These are phyloP conservation scores for Parasitella parasitica DNA, from an alignment of 371 early-diverging fungal genomes.

Conservation along the genomic window DNA sequence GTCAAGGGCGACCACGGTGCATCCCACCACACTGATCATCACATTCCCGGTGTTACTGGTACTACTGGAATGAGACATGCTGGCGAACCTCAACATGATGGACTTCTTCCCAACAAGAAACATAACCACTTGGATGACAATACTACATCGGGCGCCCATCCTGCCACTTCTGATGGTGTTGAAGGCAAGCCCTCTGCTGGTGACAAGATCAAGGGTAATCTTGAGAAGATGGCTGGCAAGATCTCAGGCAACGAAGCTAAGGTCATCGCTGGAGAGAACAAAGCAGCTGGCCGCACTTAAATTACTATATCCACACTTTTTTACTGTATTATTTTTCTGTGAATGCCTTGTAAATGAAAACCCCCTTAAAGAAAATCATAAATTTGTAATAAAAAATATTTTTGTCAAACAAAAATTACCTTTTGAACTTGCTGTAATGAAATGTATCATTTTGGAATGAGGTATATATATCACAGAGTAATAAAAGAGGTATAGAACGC, in stretches of 20 bases:
- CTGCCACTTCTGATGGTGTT: not conserved
- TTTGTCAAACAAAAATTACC: too few relatives aligned
- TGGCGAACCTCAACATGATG: constrained; percentile 9
- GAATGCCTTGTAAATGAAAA: not conserved
- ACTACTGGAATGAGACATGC: constrained; percentile 2
- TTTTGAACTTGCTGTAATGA: too few relatives aligned
- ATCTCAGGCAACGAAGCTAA: constrained; percentile 27
- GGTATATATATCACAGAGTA: too few relatives aligned
- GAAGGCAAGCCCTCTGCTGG: constrained; percentile 8
- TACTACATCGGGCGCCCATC: not conserved
- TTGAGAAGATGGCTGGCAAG: constrained; percentile 33
- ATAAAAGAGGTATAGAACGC: too few relatives aligned
- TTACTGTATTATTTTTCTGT: not conserved
- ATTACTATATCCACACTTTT: not conserved
- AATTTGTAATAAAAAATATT: not conserved
- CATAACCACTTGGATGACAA: not conserved
- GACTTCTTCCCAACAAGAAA: not conserved
- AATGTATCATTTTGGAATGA: too few relatives aligned
- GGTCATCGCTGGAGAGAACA: constrained; percentile 24
- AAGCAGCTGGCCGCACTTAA: constrained; percentile 20
- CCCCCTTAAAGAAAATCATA: too few relatives aligned
- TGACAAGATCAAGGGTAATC: constrained; percentile 34
- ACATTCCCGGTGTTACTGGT: not conserved
- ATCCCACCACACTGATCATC: constrained; percentile 9
- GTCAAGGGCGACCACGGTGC: constrained; percentile 15